Conservation (phyloP, 176 grass and related monocot species). For the Oryza meridionalis region DNA sequence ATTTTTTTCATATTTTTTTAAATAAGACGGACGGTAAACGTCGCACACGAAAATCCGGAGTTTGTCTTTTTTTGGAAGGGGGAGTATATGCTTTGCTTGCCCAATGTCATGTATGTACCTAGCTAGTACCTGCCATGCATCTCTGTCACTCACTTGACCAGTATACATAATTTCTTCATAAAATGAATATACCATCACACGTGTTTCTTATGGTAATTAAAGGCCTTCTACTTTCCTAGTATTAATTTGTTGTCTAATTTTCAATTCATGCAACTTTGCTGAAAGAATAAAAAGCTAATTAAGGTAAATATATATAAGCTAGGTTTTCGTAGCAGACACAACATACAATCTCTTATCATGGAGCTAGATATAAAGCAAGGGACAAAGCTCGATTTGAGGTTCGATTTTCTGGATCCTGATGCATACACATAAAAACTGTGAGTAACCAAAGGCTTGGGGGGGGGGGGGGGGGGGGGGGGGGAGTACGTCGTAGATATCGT, state of each 20-base stretch:
- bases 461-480: background rate
- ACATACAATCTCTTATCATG: background rate
- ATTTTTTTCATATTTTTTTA: no score
- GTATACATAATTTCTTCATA: background rate
- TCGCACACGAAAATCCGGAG: no score
- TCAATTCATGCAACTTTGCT: no score
- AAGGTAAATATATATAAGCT: no score
- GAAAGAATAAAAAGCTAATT: no score
- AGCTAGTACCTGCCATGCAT: background rate
- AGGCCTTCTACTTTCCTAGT: background rate
- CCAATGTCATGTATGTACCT: background rate
- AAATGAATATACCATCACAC: background rate
- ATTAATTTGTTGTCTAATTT: no score
- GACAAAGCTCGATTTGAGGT: background rate
- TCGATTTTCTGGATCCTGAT: slow-evolving; percentile 9
- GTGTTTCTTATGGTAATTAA: background rate
- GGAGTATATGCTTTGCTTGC: background rate
- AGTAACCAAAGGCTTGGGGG: background rate
- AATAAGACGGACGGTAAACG: no score
- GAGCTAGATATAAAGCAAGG: background rate
- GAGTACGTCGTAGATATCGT: slow-evolving; percentile 14
- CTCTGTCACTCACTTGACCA: background rate
- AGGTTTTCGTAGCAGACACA: background rate
- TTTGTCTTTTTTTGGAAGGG: no score
- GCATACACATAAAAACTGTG: slow-evolving; percentile 11